Evolutionary conservation across 83 land plant genomes (phyloP).

Genomic region (Picea abies): DNA sequence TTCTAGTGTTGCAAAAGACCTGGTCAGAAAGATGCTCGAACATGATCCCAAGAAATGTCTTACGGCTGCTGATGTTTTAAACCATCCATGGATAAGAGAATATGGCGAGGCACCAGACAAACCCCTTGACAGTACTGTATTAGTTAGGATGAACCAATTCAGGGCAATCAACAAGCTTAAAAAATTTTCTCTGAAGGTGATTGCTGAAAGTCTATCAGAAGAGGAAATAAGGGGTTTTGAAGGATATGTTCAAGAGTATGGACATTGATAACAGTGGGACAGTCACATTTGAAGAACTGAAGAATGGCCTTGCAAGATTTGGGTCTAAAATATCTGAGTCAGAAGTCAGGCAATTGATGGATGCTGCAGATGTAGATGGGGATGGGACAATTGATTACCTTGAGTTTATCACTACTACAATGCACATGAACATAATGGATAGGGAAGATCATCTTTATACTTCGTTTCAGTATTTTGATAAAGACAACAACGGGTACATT

Average conservation of each 20-base stretch:
- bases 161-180: too few relatives aligned
- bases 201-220: slow-evolving; percentile 70
- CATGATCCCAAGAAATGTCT: too few relatives aligned
- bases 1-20: too few relatives aligned
- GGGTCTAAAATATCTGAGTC: slow-evolving; percentile 60
- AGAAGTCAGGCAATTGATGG: slow-evolving; percentile 57
- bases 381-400: slow-evolving; percentile 78
- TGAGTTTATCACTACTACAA: slow-evolving; percentile 80
- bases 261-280: too few relatives aligned
- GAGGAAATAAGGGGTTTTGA: slow-evolving; percentile 77
- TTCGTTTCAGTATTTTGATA: slow-evolving; percentile 72
- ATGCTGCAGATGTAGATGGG: slow-evolving; percentile 81
- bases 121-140: too few relatives aligned
- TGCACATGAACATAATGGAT: slow-evolving; percentile 82
- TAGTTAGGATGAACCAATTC: too few relatives aligned
- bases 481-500: too few relatives aligned
- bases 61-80: too few relatives aligned
- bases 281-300: slow-evolving; percentile 68
- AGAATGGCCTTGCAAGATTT: slow-evolving; percentile 48
- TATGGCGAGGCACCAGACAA: too few relatives aligned
- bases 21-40: too few relatives aligned
- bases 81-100: too few relatives aligned
- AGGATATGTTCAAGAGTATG: too few relatives aligned
- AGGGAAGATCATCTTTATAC: slow-evolving; percentile 77
- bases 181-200: slow-evolving; percentile 38